Evolutionary conservation across 2,329 filamentous ascomycete genomes (phyloP).

Genomic region (Microascus cirrosus): DNA sequence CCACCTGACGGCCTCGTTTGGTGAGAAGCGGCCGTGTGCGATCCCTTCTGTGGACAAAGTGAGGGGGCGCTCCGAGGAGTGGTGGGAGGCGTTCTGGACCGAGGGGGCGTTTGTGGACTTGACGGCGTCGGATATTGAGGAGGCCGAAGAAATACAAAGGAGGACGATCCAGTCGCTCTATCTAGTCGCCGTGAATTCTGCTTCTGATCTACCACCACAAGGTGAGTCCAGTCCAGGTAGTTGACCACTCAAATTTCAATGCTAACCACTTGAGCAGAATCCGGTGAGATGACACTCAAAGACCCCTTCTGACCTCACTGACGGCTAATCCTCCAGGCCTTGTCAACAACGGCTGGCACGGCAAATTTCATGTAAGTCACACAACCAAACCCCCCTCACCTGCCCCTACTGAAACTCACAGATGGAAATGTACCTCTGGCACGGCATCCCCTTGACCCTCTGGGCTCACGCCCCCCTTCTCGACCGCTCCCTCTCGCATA

Average conservation of each 20-base stretch:
- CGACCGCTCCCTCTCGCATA: conserved; percentile 28
- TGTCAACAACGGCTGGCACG: conserved; percentile 35
- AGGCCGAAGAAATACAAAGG: conserved; percentile 29
- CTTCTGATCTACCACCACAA: conserved; percentile 4
- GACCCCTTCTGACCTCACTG: background rate
- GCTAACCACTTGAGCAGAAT: conserved; percentile 2
- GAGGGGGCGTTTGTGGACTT: conserved; percentile 29
- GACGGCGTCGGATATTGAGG: conserved; percentile 19
- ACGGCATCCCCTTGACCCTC: conserved; percentile 35
- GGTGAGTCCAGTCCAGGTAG: background rate
- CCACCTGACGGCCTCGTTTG: conserved; percentile 1
- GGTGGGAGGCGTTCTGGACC: conserved; percentile 24
- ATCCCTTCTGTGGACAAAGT: background rate
- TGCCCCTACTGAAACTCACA: conserved; percentile 7
- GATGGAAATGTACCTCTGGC: conserved; percentile 44
- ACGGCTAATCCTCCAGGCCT: conserved; percentile 16
- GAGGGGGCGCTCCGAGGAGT: background rate
- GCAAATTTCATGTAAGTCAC: conserved; percentile 11
- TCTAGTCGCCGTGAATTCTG: conserved; percentile 25
- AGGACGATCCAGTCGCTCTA: conserved; percentile 31
- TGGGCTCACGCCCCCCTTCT: conserved; percentile 35
- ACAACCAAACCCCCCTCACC: background rate
- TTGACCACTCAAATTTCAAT: background rate
- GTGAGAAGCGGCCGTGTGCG: background rate
- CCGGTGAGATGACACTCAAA: background rate